phyloP scores from a whole-genome alignment of 805 yeast genomes.

The Wickerhamiella azyma region DNA sequence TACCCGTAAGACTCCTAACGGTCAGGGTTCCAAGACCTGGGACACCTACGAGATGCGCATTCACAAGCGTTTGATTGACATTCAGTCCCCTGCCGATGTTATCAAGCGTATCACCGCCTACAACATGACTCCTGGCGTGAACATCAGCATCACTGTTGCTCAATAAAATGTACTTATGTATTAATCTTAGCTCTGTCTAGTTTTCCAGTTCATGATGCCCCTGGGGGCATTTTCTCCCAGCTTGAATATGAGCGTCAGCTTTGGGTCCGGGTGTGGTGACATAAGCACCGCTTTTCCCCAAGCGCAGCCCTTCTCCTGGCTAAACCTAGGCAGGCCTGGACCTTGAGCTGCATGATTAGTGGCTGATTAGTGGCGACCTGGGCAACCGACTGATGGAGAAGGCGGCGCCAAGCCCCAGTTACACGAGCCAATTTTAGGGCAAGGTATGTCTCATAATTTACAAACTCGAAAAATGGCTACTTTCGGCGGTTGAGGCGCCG shows the following conservation, averaged over 20 bases:
- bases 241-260: no score
- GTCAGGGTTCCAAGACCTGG: slow-evolving; percentile 99
- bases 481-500: no score
- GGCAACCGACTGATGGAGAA: no score
- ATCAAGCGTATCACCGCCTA: slow-evolving; percentile 95
- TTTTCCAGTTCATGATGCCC: background rate
- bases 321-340: no score
- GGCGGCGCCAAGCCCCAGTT: no score
- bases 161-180: slow-evolving; percentile 13
- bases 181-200: background rate
- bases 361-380: no score
- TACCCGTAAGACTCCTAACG: slow-evolving; percentile 99
- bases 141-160: slow-evolving; percentile 41
- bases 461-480: no score
- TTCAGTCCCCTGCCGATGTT: slow-evolving; percentile 86
- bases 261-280: no score
- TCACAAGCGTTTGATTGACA: slow-evolving; percentile 99
- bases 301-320: no score
- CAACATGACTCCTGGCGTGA: slow-evolving; percentile 99
- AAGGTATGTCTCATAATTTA: background rate
- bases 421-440: no score
- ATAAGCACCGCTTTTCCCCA: background rate
- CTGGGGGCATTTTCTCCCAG: no score
- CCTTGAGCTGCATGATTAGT: background rate
- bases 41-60: slow-evolving; percentile 99